Evolutionary conservation across 768 basidiomycete species (phyloP).

Genomic region (Leucosporidium creatinivorum): DNA sequence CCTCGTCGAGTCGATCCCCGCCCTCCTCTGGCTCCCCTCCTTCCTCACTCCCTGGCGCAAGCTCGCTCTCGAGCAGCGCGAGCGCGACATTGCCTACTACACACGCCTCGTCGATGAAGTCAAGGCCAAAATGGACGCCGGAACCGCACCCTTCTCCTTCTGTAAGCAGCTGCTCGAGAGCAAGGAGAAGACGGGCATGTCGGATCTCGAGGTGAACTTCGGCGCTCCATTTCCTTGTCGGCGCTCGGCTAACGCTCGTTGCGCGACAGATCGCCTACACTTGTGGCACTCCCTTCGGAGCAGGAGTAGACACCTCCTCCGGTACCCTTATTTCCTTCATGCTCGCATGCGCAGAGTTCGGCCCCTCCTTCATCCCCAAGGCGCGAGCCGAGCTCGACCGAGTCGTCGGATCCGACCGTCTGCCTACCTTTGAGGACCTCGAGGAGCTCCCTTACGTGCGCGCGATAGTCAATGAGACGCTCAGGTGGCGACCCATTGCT

Average conservation of each 20-base stretch:
- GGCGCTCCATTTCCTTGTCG: not conserved
- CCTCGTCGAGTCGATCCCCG: slow-evolving; percentile 31
- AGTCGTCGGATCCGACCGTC: slow-evolving; percentile 31
- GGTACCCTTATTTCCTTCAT: slow-evolving; percentile 26
- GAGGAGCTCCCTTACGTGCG: slow-evolving; percentile 28
- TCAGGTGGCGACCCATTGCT: slow-evolving; percentile 29
- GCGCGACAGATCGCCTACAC: slow-evolving; percentile 8
- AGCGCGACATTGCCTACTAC: slow-evolving; percentile 23
- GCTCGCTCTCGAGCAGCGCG: slow-evolving; percentile 16
- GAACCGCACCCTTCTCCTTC: slow-evolving; percentile 17
- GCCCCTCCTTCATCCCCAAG: slow-evolving; percentile 14
- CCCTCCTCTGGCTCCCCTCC: slow-evolving; percentile 27
- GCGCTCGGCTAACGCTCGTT: not conserved
- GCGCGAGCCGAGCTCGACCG: slow-evolving; percentile 35
- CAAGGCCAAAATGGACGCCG: slow-evolving; percentile 11
- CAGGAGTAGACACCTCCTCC: slow-evolving; percentile 31
- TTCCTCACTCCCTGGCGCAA: slow-evolving; percentile 33
- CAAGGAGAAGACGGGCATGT: slow-evolving; percentile 12
- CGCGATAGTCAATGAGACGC: slow-evolving; percentile 31
- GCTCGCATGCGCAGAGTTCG: slow-evolving; percentile 23
- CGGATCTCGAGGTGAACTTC: slow-evolving; percentile 9
- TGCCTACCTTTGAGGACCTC: slow-evolving; percentile 33
- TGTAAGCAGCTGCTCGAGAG: slow-evolving; percentile 22
- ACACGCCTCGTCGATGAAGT: slow-evolving; percentile 32
- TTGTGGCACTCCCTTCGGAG: slow-evolving; percentile 1